Percentiles rank a stretch among this genome's conserved stretches.
These are phyloP conservation scores for Stygiomarasmius scandens DNA, from an alignment of 1,284 basidiomycete species.

Conservation along the genomic window DNA sequence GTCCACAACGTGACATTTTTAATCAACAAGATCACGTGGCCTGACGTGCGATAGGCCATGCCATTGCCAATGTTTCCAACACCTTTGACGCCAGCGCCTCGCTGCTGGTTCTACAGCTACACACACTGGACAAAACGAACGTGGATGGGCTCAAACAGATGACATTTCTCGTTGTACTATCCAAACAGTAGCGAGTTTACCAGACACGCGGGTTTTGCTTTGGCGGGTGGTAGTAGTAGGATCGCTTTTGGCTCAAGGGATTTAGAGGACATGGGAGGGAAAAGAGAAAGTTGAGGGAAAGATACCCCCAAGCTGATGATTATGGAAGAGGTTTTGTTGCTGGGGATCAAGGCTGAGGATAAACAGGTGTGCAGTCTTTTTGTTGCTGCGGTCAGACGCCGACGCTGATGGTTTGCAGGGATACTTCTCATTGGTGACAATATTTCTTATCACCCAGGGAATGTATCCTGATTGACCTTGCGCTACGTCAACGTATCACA, in stretches of 20 bases:
- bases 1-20: too few relatives aligned
- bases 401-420: slow-evolving; percentile 51
- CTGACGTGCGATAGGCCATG: too few relatives aligned
- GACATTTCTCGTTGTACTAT: too few relatives aligned
- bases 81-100: too few relatives aligned
- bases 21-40: too few relatives aligned
- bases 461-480: slow-evolving; percentile 93
- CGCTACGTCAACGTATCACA: slow-evolving; percentile 86
- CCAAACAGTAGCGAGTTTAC: too few relatives aligned
- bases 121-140: too few relatives aligned
- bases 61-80: too few relatives aligned
- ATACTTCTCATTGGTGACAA: slow-evolving; percentile 97
- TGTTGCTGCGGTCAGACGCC: background rate
- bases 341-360: slow-evolving; percentile 91
- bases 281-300: slow-evolving; percentile 63
- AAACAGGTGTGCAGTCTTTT: slow-evolving; percentile 66
- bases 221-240: slow-evolving; percentile 80
- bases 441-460: slow-evolving; percentile 95
- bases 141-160: too few relatives aligned
- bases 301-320: slow-evolving; percentile 84
- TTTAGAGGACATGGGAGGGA: slow-evolving; percentile 75
- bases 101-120: too few relatives aligned
- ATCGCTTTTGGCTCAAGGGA: slow-evolving; percentile 96
- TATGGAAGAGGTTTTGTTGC: slow-evolving; percentile 94
- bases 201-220: slow-evolving; percentile 71